Evolutionary conservation across 306 rosid species (phyloP), one percentile per base, ranked within the genome.

Genomic region (Senna tora): DNA sequence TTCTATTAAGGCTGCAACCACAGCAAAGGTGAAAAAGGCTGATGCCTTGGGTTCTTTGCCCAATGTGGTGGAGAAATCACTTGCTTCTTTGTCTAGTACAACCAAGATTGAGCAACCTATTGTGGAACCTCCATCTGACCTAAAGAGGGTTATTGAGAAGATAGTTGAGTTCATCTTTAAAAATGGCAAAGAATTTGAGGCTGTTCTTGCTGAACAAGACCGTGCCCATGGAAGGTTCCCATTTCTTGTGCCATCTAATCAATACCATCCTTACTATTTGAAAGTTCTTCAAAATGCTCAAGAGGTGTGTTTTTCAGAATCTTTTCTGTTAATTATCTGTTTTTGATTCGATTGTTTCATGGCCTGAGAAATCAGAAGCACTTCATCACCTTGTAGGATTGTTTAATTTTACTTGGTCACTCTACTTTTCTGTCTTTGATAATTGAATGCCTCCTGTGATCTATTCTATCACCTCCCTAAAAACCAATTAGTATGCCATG

Each of bases 111-210:
- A 86, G 69, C 78, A 71, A 39, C 97, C 93, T 14, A 73, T 89
- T 74, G 54, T 89, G 75, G 96, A 86, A 74, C 97, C 97, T 73
- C 85, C 97, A 11, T 81, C 90, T 49, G 92, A 89, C 38, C 52
- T 89, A 38, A 92, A 80, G 82, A 87, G 79, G 79, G 86, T 82
- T 52, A 80, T 92, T 77, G 97, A 89, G 67, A 92, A 86, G 91
- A 87, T 92, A 51, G 93, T 78, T 57, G 96, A 92, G 86, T 92
- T 92, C 85, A 81, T 92, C 65, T 55, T 75, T 64, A 92, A 71
- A 71, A 92, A 92, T 59, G 97, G 97, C 38, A 87, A 79, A 79
- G 87, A 87, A 71, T 86, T 92, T 79, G 96, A 89, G 79, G 81
- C 82, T 64, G 84, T 89, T 70, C 91, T 92, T 43, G 80, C 84